Evolutionary conservation across 306 rosid species (phyloP), one percentile per base, ranked within the genome.

Genomic region (Cucurbita argyrosperma): DNA sequence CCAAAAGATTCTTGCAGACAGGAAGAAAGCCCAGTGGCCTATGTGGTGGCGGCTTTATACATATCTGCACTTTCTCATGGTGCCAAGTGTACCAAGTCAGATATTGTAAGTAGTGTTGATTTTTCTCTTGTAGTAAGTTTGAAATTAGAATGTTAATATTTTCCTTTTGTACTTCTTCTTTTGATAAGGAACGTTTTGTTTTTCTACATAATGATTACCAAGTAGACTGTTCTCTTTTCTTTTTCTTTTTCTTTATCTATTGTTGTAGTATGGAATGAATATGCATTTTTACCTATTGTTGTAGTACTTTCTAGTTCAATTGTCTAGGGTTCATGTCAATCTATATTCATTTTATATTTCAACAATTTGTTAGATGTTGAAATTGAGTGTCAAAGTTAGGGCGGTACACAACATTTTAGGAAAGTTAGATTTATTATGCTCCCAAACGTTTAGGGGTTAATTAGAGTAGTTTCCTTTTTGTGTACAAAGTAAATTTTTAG

Each of bases 1-100:
- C n/a, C 42, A 62, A 69, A 65, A 12, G 42, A 63, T 51, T 68
- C 76, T 63, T 62, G 11, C 88, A 92, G 97, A 90, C 97, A 26
- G 96, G 97, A 37, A 90, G 97, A 78, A 92, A 92, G 79, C 96
- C 97, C 40, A 86, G 95, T 64, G 97, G 96, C 54, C 75, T 92
- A 75, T 92, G 96, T 80, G 97, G 96, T 78, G 96, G 96, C 96
- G 38, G 97, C 95, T 64, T 76, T 92, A 78, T 92, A 90, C 79
- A 82, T 92, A 63, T 83, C 97, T 81, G 95, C 92, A 35, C 88
- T 86, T 77, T 84, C 96, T 68, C 88, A 88, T 74, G 97, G 96
- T 62, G 77, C 76, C 76, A 83, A 82, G 68, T 88, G 84, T 80
- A 77, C 96, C 61, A 92, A 88, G 82, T 72, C 88, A 11, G 96